Evolutionary conservation across 305 asterid species (phyloP).

Genomic region (Solanum hybrid): DNA sequence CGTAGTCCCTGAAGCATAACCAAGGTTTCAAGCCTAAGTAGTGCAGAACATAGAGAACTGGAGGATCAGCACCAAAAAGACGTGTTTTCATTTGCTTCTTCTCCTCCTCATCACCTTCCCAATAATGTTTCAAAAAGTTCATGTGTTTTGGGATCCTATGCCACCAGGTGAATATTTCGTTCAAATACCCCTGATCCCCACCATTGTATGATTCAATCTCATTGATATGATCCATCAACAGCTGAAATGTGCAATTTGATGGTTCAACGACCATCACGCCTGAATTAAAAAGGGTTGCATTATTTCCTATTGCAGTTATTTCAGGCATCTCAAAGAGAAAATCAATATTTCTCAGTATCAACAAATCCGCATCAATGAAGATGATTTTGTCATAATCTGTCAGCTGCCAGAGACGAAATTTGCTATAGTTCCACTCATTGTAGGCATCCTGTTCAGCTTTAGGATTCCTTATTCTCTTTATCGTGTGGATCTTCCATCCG

Average conservation of each 20-base stretch:
- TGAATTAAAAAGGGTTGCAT: conserved; percentile 80
- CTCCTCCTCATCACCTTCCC: conserved; percentile 72
- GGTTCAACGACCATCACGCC: conserved; percentile 96
- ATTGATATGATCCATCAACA: conserved; percentile 75
- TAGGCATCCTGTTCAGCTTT: conserved; percentile 85
- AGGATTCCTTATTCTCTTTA: conserved; percentile 77
- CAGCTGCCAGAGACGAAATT: conserved; percentile 90
- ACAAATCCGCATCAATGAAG: conserved; percentile 77
- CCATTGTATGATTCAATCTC: conserved; percentile 88
- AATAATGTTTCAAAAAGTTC: conserved; percentile 81
- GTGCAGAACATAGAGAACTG: conserved; percentile 69
- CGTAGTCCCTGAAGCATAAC: conserved; percentile 85
- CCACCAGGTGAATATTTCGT: conserved; percentile 94
- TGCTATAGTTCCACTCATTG: conserved; percentile 92
- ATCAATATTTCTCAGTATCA: conserved; percentile 71
- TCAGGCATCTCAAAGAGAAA: conserved; percentile 90
- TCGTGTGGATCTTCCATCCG: conserved; percentile 76
- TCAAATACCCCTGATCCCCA: conserved; percentile 89
- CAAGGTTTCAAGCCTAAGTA: conserved; percentile 83
- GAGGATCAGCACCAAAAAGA: conserved; percentile 75
- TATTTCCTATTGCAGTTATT: conserved; percentile 76
- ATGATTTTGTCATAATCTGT: conserved; percentile 85
- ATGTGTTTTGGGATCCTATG: conserved; percentile 81
- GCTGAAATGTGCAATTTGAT: conserved; percentile 69
- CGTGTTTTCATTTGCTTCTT: conserved; percentile 46